Conservation (phyloP, 2,329 filamentous ascomycete genomes). For the Xylariaceae sp. region DNA sequence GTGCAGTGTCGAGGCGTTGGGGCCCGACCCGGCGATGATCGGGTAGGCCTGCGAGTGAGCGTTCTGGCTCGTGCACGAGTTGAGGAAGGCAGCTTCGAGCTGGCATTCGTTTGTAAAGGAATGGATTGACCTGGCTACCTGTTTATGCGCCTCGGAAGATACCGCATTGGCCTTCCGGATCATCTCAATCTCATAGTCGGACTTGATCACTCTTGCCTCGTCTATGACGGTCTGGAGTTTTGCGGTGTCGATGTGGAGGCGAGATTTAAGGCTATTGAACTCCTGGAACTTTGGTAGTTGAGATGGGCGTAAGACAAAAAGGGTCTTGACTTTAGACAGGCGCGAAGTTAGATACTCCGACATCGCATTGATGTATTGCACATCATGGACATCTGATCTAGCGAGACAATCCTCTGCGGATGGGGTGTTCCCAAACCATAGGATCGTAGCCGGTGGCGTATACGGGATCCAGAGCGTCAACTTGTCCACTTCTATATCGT, state of each 20-base stretch:
- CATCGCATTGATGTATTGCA: conserved; percentile 53
- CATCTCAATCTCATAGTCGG: conserved; percentile 76
- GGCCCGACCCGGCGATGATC: conserved; percentile 79
- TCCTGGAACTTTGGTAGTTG: conserved; percentile 39
- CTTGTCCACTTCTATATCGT: conserved; percentile 54
- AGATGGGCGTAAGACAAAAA: conserved; percentile 44
- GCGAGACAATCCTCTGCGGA: conserved; percentile 57
- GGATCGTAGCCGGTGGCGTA: conserved; percentile 55
- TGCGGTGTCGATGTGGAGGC: conserved; percentile 43
- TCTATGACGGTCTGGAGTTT: conserved; percentile 70
- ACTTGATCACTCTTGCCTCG: conserved; percentile 75
- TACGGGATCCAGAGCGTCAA: conserved; percentile 72
- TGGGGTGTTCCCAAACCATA: conserved; percentile 62
- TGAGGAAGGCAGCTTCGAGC: conserved; percentile 73
- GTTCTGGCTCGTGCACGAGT: conserved; percentile 66
- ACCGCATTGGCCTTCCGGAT: conserved; percentile 78
- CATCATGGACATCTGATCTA: conserved; percentile 66
- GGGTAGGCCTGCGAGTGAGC: conserved; percentile 79
- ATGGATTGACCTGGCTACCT: conserved; percentile 62
- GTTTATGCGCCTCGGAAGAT: conserved; percentile 70
- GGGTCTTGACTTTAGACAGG: conserved; percentile 39
- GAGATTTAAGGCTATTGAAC: conserved; percentile 28
- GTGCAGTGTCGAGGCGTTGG: conserved; percentile 81
- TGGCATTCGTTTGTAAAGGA: conserved; percentile 72
- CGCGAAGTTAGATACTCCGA: conserved; percentile 47